Evolutionary conservation across 495 filamentous ascomycete genomes (phyloP).

Genomic region (Rhizodiscina lignyota): DNA sequence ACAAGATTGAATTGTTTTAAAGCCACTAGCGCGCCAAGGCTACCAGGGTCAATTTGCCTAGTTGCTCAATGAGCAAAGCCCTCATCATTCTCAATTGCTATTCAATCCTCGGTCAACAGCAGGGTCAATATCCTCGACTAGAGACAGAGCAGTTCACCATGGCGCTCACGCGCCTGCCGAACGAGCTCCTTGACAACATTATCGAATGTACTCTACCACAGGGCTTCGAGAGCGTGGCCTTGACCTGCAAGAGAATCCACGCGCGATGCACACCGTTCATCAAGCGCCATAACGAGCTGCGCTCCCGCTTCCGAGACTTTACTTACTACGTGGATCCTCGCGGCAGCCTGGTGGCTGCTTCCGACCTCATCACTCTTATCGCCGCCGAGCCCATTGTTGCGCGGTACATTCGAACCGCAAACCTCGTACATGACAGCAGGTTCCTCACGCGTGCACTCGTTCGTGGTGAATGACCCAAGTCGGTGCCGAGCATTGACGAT

Average conservation of each 20-base stretch:
- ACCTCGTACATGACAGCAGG: conserved; percentile 15
- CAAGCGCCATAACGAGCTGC: conserved; percentile 18
- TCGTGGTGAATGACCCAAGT: conserved; percentile 10
- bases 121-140: too few relatives aligned
- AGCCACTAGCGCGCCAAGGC: too few relatives aligned
- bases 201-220: conserved; percentile 19
- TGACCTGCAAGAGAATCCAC: conserved; percentile 21
- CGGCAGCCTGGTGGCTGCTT: conserved; percentile 11
- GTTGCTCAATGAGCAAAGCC: too few relatives aligned
- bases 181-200: conserved; percentile 18
- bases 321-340: conserved; percentile 12
- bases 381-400: conserved; percentile 21
- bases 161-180: conserved; percentile 12
- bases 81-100: too few relatives aligned
- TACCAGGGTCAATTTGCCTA: too few relatives aligned
- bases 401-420: conserved; percentile 19
- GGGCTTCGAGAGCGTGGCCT: conserved; percentile 24
- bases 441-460: conserved; percentile 6
- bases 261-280: conserved; percentile 17
- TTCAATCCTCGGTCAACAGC: too few relatives aligned
- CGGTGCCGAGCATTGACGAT: conserved; percentile 10
- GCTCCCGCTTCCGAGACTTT: conserved; percentile 21
- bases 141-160: conserved; percentile 7
- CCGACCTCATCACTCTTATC: conserved; percentile 18
- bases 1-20: too few relatives aligned